A percentile compares a stretch with the other conserved stretches of the same genome.
Evolutionary conservation across 2,329 filamentous ascomycete species (phyloP).

Genomic region (Xylariaceae sp.): DNA sequence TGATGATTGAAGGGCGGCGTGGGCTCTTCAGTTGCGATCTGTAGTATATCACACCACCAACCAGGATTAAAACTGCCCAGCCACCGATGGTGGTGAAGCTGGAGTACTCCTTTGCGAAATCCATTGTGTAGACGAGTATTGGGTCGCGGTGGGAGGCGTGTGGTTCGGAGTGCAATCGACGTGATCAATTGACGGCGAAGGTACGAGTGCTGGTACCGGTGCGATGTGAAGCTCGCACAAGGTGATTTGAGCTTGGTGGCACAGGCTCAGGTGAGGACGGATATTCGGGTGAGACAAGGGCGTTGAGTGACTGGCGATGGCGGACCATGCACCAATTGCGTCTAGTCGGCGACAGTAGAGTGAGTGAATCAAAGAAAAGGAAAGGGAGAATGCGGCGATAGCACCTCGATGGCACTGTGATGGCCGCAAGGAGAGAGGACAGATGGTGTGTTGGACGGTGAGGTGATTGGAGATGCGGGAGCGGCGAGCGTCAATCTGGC

Average conservation of each 20-base stretch:
- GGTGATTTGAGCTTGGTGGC: neutral
- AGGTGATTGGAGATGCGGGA: slow-evolving; percentile 6
- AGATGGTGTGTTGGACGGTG: neutral
- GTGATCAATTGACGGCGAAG: neutral
- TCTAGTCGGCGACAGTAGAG: slow-evolving; percentile 6
- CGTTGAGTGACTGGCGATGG: neutral
- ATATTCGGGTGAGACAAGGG: neutral
- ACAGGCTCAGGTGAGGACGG: neutral
- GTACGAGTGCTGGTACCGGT: neutral
- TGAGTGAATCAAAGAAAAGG: slow-evolving; percentile 4
- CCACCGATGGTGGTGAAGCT: slow-evolving; percentile 34
- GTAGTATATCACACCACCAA: slow-evolving; percentile 28
- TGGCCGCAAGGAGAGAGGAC: no score
- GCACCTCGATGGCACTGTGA: slow-evolving; percentile 2
- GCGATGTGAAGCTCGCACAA: neutral
- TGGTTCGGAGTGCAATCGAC: neutral
- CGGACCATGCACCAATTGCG: slow-evolving; percentile 10
- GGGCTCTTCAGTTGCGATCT: slow-evolving; percentile 17
- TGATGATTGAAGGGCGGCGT: slow-evolving; percentile 17
- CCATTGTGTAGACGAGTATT: slow-evolving; percentile 21
- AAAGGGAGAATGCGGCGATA: slow-evolving; percentile 11
- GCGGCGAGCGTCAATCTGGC: slow-evolving; percentile 13
- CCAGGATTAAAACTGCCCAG: slow-evolving; percentile 31
- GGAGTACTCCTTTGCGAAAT: slow-evolving; percentile 23
- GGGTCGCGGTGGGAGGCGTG: neutral